phyloP scores from a whole-genome alignment of 176 grass and related monocot species.

The Neostapfia colusana region DNA sequence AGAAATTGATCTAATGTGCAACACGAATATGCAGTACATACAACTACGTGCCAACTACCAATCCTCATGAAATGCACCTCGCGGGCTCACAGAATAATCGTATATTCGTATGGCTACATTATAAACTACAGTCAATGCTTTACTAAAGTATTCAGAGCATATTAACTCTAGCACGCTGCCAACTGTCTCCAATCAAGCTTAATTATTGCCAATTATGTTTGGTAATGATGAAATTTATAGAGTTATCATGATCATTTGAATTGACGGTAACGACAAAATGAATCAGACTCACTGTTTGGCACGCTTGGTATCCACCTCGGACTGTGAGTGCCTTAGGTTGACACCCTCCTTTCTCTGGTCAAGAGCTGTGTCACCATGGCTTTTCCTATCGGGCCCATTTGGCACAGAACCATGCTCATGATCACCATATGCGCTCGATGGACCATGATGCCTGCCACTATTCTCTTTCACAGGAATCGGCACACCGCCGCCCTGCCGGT shows the following conservation, averaged over 20 bases:
- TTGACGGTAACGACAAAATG: constrained; percentile 7
- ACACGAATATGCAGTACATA: background rate
- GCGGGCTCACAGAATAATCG: background rate
- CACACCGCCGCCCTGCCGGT: constrained; percentile 40
- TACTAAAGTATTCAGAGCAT: background rate
- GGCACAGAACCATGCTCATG: constrained; percentile 36
- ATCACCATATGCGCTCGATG: constrained; percentile 24
- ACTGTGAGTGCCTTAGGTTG: constrained; percentile 54
- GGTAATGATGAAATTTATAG: background rate
- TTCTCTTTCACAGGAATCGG: constrained; percentile 39
- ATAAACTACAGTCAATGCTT: background rate
- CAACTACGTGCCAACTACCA: background rate
- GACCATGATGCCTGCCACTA: constrained; percentile 34
- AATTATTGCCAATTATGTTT: constrained; percentile 24
- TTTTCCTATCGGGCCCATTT: constrained; percentile 49
- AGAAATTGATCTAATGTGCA: background rate
- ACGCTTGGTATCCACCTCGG: constrained; percentile 63
- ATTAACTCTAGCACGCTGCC: background rate
- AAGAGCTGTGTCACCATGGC: constrained; percentile 37
- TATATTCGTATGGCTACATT: background rate
- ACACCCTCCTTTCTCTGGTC: constrained; percentile 54
- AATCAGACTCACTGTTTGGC: constrained; percentile 72
- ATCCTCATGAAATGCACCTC: constrained; percentile 7
- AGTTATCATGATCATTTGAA: background rate
- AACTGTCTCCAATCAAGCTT: background rate